A percentile compares a stretch with the other conserved stretches of the same genome.
Evolutionary conservation across 2,329 filamentous ascomycete genomes (phyloP).

Genomic region (Neobulgaria alba): DNA sequence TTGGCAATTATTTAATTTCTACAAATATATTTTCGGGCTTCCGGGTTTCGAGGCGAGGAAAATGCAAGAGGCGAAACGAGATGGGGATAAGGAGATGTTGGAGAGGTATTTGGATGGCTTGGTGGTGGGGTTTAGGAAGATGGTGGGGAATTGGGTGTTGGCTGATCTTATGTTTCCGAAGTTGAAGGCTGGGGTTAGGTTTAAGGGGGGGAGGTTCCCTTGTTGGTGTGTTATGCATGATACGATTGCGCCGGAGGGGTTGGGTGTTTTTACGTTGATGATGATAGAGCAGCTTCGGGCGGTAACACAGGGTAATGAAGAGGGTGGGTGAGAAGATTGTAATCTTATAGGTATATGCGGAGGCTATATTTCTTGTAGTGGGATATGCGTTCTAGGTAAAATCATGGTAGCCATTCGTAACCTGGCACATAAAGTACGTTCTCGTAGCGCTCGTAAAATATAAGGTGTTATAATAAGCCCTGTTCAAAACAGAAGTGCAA

Average conservation of each 20-base stretch:
- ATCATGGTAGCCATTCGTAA: too few species aligned
- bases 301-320: too few species aligned
- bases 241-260: conserved; percentile 3
- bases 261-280: too few species aligned
- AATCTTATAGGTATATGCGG: too few species aligned
- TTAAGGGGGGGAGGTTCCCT: conserved; percentile 1
- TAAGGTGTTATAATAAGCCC: too few species aligned
- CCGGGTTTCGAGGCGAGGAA: conserved; percentile 4
- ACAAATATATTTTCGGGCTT: conserved; percentile 6
- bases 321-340: too few species aligned
- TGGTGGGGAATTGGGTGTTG: conserved; percentile 4
- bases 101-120: conserved; percentile 4
- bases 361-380: too few species aligned
- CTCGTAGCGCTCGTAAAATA: too few species aligned
- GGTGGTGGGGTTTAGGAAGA: conserved; percentile 5
- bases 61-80: conserved; percentile 7
- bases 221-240: conserved; percentile 7
- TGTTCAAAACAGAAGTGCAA: too few species aligned
- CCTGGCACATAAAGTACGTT: too few species aligned
- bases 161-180: conserved; percentile 6
- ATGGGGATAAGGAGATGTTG: conserved; percentile 3
- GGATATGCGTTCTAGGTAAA: too few species aligned
- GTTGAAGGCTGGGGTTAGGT: conserved; percentile 3
- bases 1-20: conserved; percentile 8
- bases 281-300: too few species aligned